These are phyloP conservation scores for Euryodendron excelsum DNA, from an alignment of 148 eudicot genomes.

Conservation along the genomic window DNA sequence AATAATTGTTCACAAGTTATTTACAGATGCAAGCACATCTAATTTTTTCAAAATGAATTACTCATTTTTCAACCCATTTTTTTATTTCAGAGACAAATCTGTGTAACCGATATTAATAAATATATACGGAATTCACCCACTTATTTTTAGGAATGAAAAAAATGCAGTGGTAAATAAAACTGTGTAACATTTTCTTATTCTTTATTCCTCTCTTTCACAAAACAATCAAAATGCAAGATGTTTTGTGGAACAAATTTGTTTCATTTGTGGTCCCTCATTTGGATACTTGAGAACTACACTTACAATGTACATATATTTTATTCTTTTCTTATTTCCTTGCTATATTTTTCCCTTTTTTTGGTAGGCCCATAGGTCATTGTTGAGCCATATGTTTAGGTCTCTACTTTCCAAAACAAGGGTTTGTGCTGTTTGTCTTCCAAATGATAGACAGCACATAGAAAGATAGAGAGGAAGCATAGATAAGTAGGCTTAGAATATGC, in stretches of 20 bases:
- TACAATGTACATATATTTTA: background rate
- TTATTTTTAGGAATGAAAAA: too few species aligned
- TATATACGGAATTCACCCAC: too few species aligned
- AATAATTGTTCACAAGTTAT: too few species aligned
- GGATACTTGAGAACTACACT: constrained; percentile 8
- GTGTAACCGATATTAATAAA: too few species aligned
- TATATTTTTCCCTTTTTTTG: background rate
- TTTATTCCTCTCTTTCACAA: background rate
- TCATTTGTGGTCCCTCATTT: background rate
- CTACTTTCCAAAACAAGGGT: constrained; percentile 27
- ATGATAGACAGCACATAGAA: constrained; percentile 22
- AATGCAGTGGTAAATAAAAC: too few species aligned
- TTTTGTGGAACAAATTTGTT: background rate
- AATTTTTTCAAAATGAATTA: too few species aligned
- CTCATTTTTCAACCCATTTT: too few species aligned
- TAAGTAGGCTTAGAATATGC: background rate
- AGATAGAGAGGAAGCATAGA: constrained; percentile 10
- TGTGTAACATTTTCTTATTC: too few species aligned
- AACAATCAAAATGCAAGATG: background rate
- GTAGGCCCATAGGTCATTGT: background rate
- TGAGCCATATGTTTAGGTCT: constrained; percentile 19
- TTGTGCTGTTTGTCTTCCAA: constrained; percentile 27
- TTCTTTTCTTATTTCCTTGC: background rate
- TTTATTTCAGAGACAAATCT: too few species aligned
- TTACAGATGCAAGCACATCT: too few species aligned